Evolutionary conservation across 305 asterid genomes (phyloP), one percentile per base, ranked within the genome.

Genomic region (Plantago lanceolata): DNA sequence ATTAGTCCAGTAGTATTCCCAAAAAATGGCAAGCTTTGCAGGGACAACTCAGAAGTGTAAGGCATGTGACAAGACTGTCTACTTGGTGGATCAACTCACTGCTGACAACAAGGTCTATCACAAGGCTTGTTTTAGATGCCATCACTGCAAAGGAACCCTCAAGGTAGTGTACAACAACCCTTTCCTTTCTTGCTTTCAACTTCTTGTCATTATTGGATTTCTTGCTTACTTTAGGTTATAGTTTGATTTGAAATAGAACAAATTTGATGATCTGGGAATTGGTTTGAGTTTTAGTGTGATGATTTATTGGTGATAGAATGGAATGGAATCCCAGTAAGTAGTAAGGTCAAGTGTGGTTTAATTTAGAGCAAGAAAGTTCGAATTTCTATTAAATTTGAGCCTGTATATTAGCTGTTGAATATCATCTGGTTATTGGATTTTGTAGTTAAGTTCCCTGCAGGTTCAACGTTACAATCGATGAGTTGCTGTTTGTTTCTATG

Each of bases 31-130:
- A 68, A 78, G 74, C 68, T 86, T 79, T 80, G 85, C 73, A 72
- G 95, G 96, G 52, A 86, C 96, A 61, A 89, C 93, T 7, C 93
- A 86, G 73, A 86, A 84, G 71, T 89, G 96, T 70, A 84, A 76
- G 67, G 86, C 85, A 29, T 89, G 96, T 72, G 84, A 79, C 57
- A 88, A 88, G 82, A 86, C 96, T 19, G 95, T 89, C 0, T 89
- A 89, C 67, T 79, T 86, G 71, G 88, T 89, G 78, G 96, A 89
- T 80, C 77, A 89, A 70, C 90, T 89, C 67, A 76, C 82, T 48
- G 85, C 86, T 52, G 95, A 89, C 72, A 82, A 76, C 63, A 84
- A 76, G 50, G 81, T 86, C 14, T 89, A 89, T 74, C 96, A 89
- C 76, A 86, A 70, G 78, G 74, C 93, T 69, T 89, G 96, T 73